Base-by-base conservation (phyloP, 495 filamentous ascomycete genomes). In the Chaetomium fimeti region DNA sequence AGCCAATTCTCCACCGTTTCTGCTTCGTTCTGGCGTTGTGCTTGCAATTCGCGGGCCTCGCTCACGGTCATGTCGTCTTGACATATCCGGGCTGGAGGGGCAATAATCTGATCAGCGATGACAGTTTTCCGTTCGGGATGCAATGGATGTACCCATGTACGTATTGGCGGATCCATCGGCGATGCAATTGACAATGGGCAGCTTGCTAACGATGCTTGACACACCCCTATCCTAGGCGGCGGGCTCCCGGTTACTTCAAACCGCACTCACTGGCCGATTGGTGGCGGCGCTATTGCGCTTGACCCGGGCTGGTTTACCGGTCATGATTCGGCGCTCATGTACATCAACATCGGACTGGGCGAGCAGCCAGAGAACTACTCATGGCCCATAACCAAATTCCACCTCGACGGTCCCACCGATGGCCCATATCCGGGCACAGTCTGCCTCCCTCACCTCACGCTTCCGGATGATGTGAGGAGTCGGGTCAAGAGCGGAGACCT, bases 301-400 rank as follows among this genome's bases (percentile, higher is more conserved):
- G 90, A 96, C 76, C 90, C 93, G 15, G 76, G 93, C 68, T 98
- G 93, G 93, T 96, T 96, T 79, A 85, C 83, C 25, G 93, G 93
- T 58, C 93, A 98, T 71, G 73, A 81, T 16, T 87, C 84, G 5
- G 92, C 91, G 24, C 83, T 92, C 64, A 84, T 97, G 71, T 95
- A 97, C 77, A 83, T 97, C 78, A 97, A 97, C 80, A 79, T 98
- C 47, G 93, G 93, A 58, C 84, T 91, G 57, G 93, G 93, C 5
- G 62, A 60, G 47, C 42, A 53, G 49, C 89, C 84, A 18, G 72
- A 81, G 84, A 94, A 91, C 60, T 87, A 91, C 74, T 76, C 84
- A 20, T 91, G 96, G 27, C 49, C 61, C 84, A 76, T 92, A 6
- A 79, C 88, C 2, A 84, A 88, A 5, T 93, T 96, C 78, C 84